phyloP scores from a whole-genome alignment of 371 early-diverging fungal species.

The Mortierella sp. region DNA sequence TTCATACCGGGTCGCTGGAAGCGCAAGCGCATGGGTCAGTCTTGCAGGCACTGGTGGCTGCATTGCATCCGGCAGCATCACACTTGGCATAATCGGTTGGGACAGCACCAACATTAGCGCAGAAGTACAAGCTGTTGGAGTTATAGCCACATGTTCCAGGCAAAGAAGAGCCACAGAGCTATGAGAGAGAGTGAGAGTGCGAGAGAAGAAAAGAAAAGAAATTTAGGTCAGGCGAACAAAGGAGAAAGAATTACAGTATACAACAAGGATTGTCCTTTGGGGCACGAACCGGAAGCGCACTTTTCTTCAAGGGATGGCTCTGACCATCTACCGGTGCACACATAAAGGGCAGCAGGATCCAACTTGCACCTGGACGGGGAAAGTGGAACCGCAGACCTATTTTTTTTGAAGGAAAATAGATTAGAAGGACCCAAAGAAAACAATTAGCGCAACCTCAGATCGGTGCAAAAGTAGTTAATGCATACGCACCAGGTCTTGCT shows the following conservation, averaged over 20 bases:
- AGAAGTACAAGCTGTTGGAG: background rate
- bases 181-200: too few relatives aligned
- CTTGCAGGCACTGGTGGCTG: conserved; percentile 3
- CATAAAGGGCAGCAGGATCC: background rate
- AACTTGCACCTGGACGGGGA: background rate
- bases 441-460: too few relatives aligned
- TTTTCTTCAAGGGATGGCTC: background rate
- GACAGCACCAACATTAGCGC: background rate
- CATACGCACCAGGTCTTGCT: background rate
- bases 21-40: conserved; percentile 11
- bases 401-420: background rate
- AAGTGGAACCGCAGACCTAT: background rate
- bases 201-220: background rate
- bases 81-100: conserved; percentile 5
- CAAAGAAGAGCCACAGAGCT: conserved; percentile 1
- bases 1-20: background rate
- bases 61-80: background rate
- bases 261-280: too few relatives aligned
- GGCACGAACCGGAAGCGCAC: background rate
- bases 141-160: background rate
- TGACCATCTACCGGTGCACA: background rate
- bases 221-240: too few relatives aligned
- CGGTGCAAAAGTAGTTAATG: background rate
- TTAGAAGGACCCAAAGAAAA: too few relatives aligned
- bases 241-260: too few relatives aligned